Evolutionary conservation across 2,329 filamentous ascomycete genomes (phyloP).

Genomic region (Mollisiaceae sp.): DNA sequence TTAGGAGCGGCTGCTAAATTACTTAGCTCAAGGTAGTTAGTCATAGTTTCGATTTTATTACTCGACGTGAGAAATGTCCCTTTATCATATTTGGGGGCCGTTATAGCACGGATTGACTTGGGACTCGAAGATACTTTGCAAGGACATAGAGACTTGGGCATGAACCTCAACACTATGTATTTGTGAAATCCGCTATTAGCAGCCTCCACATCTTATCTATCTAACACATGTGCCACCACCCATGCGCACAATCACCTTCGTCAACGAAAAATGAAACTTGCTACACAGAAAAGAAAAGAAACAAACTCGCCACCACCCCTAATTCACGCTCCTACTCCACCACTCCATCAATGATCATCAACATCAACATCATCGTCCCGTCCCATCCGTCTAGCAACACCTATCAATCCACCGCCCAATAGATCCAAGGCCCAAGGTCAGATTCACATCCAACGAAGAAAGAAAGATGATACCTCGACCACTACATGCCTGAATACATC

Average conservation of each 20-base stretch:
- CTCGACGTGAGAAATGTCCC: too few relatives aligned
- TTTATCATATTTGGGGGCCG: too few relatives aligned
- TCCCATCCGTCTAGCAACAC: constrained; percentile 24
- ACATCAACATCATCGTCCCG: constrained; percentile 6
- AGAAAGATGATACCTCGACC: background rate
- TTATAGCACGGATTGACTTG: background rate
- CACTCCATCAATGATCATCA: constrained; percentile 19
- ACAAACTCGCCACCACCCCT: background rate
- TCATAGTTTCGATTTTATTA: background rate
- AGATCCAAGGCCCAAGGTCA: background rate
- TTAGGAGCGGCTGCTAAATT: background rate
- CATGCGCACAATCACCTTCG: background rate
- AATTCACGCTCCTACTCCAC: constrained; percentile 10
- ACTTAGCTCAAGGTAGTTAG: background rate
- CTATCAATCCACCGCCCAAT: constrained; percentile 9
- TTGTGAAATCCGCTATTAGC: constrained; percentile 10
- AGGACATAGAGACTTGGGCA: background rate
- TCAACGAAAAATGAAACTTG: constrained; percentile 7
- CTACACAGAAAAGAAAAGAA: constrained; percentile 5
- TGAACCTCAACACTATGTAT: constrained; percentile 20
- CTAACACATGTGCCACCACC: constrained; percentile 10
- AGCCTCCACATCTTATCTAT: constrained; percentile 13
- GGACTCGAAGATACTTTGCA: background rate
- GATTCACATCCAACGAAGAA: background rate
- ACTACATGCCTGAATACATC: constrained; percentile 4